phyloP scores from a whole-genome alignment of 306 rosid species.

The Gastrolobium villosum region DNA sequence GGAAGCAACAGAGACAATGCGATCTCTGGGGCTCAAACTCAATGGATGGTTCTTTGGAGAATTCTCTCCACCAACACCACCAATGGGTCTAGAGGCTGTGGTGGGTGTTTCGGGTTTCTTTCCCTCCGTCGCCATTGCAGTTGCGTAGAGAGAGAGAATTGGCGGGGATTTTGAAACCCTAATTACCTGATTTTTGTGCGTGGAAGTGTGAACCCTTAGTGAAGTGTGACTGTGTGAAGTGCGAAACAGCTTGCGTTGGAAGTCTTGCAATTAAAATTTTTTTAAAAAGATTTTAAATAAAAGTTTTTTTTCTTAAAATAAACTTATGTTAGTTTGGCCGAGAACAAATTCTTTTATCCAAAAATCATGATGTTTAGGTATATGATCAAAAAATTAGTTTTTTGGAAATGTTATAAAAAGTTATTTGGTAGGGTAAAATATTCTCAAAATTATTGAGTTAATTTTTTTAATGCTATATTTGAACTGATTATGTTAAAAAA shows the following conservation, averaged over 20 bases:
- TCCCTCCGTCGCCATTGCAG: constrained; percentile 55
- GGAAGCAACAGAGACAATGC: constrained; percentile 72
- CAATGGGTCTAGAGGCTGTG: neutral
- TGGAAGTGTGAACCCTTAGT: neutral
- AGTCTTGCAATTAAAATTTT: neutral
- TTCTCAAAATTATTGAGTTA: too few relatives aligned
- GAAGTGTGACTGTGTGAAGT: neutral
- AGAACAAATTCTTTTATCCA: too few relatives aligned
- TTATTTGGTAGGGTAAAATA: too few relatives aligned
- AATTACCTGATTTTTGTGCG: constrained; percentile 24
- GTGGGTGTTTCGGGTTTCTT: constrained; percentile 10
- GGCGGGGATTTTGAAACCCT: constrained; percentile 76
- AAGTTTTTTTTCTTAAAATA: too few relatives aligned
- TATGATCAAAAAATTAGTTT: too few relatives aligned
- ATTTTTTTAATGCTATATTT: too few relatives aligned
- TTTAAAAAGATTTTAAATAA: too few relatives aligned
- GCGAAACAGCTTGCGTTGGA: constrained; percentile 1
- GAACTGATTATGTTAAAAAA: too few relatives aligned
- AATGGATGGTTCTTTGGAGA: neutral
- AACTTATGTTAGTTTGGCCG: too few relatives aligned
- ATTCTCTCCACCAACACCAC: neutral
- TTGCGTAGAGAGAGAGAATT: constrained; percentile 24
- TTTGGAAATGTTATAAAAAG: too few relatives aligned
- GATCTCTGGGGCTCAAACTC: constrained; percentile 52
- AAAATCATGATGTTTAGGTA: too few relatives aligned